phyloP scores from a whole-genome alignment of 352 stramenopile species.

The Phytopythium vexans region DNA sequence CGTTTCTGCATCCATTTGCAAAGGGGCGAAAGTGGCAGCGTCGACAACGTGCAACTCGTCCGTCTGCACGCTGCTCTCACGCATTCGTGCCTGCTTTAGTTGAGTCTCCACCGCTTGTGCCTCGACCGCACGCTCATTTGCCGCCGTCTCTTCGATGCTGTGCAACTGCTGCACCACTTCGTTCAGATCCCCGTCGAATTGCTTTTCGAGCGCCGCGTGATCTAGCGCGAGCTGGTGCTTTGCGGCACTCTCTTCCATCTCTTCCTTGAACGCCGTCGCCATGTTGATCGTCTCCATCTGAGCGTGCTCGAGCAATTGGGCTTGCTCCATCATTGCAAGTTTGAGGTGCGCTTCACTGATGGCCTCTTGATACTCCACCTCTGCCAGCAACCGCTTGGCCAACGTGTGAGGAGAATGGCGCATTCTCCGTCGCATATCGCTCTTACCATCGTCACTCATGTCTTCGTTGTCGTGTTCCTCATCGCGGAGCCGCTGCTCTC shows the following conservation, averaged over 20 bases:
- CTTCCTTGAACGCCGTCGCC: constrained; percentile 62
- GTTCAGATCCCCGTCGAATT: constrained; percentile 49
- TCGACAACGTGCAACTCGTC: constrained; percentile 23
- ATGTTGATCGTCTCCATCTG: constrained; percentile 50
- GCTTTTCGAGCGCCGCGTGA: constrained; percentile 36
- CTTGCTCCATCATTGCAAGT: constrained; percentile 53
- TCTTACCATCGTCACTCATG: neutral
- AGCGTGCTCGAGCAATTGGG: constrained; percentile 43
- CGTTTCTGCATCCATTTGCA: constrained; percentile 31
- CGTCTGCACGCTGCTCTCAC: constrained; percentile 54
- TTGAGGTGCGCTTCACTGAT: constrained; percentile 64
- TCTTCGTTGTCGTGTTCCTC: constrained; percentile 3
- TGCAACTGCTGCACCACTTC: constrained; percentile 40
- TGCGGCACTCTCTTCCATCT: constrained; percentile 45
- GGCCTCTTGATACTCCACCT: constrained; percentile 66
- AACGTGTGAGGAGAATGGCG: constrained; percentile 47
- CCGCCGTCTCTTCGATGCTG: constrained; percentile 26
- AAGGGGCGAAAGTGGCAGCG: constrained; percentile 33
- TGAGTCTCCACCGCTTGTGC: constrained; percentile 13
- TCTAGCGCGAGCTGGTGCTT: constrained; percentile 49
- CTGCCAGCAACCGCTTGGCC: constrained; percentile 44
- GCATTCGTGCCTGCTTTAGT: constrained; percentile 21
- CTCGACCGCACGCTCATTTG: constrained; percentile 12
- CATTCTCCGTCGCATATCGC: constrained; percentile 14
- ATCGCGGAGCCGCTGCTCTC: constrained; percentile 8